Conservation (phyloP, 2,329 filamentous ascomycete genomes). For the Stylonectria norvegica region DNA sequence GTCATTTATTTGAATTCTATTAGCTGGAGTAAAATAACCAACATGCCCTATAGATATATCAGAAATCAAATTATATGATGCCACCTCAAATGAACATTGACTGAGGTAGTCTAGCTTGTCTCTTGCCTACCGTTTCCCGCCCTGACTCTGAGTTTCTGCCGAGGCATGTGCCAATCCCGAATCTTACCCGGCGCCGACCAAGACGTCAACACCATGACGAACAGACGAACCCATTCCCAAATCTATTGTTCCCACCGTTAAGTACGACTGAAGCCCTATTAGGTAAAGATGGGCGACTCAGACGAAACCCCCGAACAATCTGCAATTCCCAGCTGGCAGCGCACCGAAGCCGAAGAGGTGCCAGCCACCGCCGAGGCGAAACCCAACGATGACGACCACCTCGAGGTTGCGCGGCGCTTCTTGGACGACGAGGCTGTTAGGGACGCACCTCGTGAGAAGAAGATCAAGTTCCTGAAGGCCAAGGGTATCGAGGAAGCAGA, state of each 20-base stretch:
- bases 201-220: conserved; percentile 10
- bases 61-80: no score
- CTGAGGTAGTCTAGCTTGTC: no score
- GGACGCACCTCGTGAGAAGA: conserved; percentile 66
- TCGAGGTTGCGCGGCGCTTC: conserved; percentile 70
- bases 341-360: conserved; percentile 12
- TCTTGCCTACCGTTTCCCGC: conserved; percentile 25
- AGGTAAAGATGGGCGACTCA: conserved; percentile 32
- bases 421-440: conserved; percentile 71
- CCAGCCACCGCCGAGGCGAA: conserved; percentile 14
- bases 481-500: conserved; percentile 70
- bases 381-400: conserved; percentile 26
- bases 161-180: conserved; percentile 28
- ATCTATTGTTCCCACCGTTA: no score
- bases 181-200: conserved; percentile 20
- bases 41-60: no score
- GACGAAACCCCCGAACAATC: conserved; percentile 25
- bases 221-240: neutral
- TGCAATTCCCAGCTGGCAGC: conserved; percentile 34
- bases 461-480: conserved; percentile 69
- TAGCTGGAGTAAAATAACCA: no score
- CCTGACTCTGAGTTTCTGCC: conserved; percentile 14
- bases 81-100: no score
- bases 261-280: no score
- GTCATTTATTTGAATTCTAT: no score